Evolutionary conservation across 208 protist species (phyloP).

Genomic region (Phytomonas serpens): DNA sequence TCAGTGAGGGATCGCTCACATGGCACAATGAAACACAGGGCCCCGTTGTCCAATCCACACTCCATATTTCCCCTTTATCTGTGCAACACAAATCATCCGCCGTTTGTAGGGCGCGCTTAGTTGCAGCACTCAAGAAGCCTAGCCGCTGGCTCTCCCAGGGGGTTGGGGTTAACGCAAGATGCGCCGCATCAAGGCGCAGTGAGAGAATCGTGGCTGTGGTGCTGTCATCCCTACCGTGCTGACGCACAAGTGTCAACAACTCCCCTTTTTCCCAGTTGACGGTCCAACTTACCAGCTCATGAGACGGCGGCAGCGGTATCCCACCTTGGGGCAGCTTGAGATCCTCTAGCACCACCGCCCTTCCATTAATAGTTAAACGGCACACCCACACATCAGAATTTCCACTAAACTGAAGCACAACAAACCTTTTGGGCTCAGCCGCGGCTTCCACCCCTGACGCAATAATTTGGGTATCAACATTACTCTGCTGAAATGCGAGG

Average conservation of each 20-base stretch:
- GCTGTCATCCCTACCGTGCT: neutral
- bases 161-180: conserved; percentile 10
- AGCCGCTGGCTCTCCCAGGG: neutral
- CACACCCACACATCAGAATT: neutral
- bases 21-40: conserved; percentile 21
- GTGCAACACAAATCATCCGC: conserved; percentile 19
- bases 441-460: neutral
- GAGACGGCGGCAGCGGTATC: conserved; percentile 15
- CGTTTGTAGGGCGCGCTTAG: conserved; percentile 4
- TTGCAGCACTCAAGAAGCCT: conserved; percentile 15
- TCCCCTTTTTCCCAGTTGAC: conserved; percentile 29
- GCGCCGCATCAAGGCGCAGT: conserved; percentile 11
- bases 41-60: conserved; percentile 24
- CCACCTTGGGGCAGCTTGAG: conserved; percentile 11
- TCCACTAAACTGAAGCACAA: neutral
- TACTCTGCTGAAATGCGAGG: neutral
- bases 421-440: neutral
- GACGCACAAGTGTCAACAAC: conserved; percentile 18
- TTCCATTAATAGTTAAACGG: neutral
- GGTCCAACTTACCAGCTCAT: conserved; percentile 17
- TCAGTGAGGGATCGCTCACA: conserved; percentile 9
- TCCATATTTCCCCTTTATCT: conserved; percentile 23
- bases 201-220: conserved; percentile 10
- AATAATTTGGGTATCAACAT: neutral
- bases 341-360: neutral